Percentiles rank a stretch among this genome's conserved stretches.
phyloP scores from a whole-genome alignment of 176 grass and related monocot genomes.

The Raddia guianensis region DNA sequence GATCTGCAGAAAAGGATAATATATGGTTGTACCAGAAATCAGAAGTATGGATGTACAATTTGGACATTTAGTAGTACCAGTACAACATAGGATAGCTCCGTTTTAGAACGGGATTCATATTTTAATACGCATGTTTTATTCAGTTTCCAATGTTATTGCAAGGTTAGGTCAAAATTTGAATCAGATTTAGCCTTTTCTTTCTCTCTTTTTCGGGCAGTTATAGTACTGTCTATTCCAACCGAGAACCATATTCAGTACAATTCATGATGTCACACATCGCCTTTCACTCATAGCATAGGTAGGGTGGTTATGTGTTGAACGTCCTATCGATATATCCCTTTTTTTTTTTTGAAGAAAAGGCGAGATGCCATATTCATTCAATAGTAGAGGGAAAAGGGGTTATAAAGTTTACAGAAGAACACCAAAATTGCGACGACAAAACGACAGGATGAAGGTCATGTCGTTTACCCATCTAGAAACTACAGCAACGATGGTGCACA shows the following conservation, averaged over 20 bases:
- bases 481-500: no score
- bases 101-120: neutral
- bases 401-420: no score
- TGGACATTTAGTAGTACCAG: neutral
- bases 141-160: neutral
- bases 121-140: neutral
- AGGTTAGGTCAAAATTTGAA: neutral
- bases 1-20: neutral
- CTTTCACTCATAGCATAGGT: neutral
- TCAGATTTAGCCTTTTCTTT: neutral
- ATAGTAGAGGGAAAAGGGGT: no score
- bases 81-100: neutral
- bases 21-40: neutral
- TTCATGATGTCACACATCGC: neutral
- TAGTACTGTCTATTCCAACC: neutral
- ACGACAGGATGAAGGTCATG: no score
- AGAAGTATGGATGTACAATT: neutral
- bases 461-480: no score
- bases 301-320: neutral
- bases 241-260: neutral
- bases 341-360: no score
- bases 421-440: no score
- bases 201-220: neutral
- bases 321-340: neutral
- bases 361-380: no score